phyloP scores from a whole-genome alignment of 2,329 filamentous ascomycete species.

The Thielaviopsis euricoi region DNA sequence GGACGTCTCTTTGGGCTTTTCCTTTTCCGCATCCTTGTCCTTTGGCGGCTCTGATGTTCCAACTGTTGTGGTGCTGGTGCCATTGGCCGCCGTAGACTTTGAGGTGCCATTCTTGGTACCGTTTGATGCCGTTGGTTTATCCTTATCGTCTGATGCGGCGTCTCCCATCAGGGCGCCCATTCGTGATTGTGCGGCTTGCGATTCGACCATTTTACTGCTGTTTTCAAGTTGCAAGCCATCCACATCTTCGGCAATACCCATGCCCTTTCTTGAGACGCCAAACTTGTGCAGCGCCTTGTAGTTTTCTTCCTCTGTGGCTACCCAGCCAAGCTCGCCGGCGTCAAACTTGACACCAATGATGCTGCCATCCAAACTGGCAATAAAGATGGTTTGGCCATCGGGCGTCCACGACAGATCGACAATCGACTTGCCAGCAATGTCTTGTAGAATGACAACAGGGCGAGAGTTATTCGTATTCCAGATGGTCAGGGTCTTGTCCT shows the following conservation, averaged over 20 bases:
- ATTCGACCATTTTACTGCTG: slow-evolving; percentile 78
- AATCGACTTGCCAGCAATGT: slow-evolving; percentile 78
- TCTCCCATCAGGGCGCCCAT: slow-evolving; percentile 99
- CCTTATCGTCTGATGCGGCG: slow-evolving; percentile 29
- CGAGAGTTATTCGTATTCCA: slow-evolving; percentile 96
- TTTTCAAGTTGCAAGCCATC: slow-evolving; percentile 79
- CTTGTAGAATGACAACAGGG: slow-evolving; percentile 78
- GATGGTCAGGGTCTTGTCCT: slow-evolving; percentile 88
- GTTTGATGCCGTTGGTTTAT: slow-evolving; percentile 34
- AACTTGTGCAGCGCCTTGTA: slow-evolving; percentile 88
- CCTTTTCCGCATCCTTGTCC: slow-evolving; percentile 17
- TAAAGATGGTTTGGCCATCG: slow-evolving; percentile 72
- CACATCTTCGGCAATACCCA: slow-evolving; percentile 83
- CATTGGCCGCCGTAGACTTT: slow-evolving; percentile 20
- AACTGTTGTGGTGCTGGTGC: slow-evolving; percentile 14
- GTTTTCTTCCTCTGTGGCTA: slow-evolving; percentile 73
- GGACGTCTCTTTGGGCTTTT: slow-evolving; percentile 17
- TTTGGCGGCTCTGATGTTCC: slow-evolving; percentile 18
- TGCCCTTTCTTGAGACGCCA: slow-evolving; percentile 70
- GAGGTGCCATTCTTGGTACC: slow-evolving; percentile 33
- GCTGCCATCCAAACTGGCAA: slow-evolving; percentile 76
- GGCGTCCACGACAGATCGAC: slow-evolving; percentile 90
- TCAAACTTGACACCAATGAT: slow-evolving; percentile 73
- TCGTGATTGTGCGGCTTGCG: slow-evolving; percentile 75
- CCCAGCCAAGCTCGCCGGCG: slow-evolving; percentile 75